Conservation (phyloP, 345 rosid genomes). For the Corymbia maculata region DNA sequence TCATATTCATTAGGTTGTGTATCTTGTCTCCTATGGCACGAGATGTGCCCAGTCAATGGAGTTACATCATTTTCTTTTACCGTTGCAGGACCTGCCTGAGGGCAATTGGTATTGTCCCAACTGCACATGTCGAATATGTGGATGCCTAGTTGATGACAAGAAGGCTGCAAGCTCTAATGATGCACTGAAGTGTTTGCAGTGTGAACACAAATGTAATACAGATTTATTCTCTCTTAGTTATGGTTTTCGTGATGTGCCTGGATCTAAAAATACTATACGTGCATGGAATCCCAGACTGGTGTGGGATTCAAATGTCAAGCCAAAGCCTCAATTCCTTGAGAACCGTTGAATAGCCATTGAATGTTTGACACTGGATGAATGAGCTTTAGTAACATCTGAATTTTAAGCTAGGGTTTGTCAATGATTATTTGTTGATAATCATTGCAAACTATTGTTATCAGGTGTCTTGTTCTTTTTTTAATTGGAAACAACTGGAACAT, state of each 20-base stretch:
- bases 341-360: not conserved
- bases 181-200: slow-evolving; percentile 68
- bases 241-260: not conserved
- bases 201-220: slow-evolving; percentile 78
- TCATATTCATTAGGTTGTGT: not conserved
- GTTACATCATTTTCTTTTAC: not conserved
- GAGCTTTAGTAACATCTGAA: not conserved
- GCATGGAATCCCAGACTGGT: not conserved
- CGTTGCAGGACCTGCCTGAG: slow-evolving; percentile 73
- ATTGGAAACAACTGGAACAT: not conserved
- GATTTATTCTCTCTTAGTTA: not conserved
- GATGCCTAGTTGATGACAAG: slow-evolving; percentile 52
- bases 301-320: not conserved
- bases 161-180: slow-evolving; percentile 25
- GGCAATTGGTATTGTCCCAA: slow-evolving; percentile 92
- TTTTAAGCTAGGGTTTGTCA: not conserved
- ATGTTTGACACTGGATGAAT: not conserved
- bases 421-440: not conserved
- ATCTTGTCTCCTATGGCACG: not conserved
- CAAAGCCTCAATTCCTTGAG: not conserved
- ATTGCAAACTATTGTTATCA: not conserved
- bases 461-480: not conserved
- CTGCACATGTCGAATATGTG: slow-evolving; percentile 79
- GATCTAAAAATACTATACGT: not conserved
- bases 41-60: not conserved